Evolutionary conservation across 371 early-diverging fungal genomes (phyloP).

Genomic region (Apophysomyces sp.): DNA sequence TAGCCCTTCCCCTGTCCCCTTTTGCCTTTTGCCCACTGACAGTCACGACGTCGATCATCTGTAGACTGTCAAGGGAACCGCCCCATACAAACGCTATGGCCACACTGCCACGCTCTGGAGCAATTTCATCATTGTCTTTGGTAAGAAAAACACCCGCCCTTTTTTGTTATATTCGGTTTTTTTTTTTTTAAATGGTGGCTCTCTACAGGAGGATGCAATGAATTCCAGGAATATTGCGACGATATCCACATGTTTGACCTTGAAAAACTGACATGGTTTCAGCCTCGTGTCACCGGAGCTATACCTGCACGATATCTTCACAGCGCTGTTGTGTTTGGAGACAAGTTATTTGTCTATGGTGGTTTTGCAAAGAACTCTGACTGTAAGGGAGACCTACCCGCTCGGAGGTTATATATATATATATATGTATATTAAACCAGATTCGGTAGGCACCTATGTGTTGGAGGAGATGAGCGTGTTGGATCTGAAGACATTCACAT

Average conservation of each 20-base stretch:
- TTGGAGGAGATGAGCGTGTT: constrained; percentile 57
- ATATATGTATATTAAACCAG: neutral
- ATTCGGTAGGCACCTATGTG: constrained; percentile 52
- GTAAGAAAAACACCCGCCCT: constrained; percentile 23
- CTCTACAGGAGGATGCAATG: constrained; percentile 59
- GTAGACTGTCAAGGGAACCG: constrained; percentile 46
- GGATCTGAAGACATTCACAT: constrained; percentile 57
- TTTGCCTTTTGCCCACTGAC: constrained; percentile 6
- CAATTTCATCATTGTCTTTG: constrained; percentile 58
- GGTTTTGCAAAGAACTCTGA: constrained; percentile 64
- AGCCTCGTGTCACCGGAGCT: constrained; percentile 56
- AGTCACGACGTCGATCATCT: constrained; percentile 8
- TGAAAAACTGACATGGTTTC: constrained; percentile 56
- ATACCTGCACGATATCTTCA: constrained; percentile 56
- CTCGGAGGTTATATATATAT: too few species aligned
- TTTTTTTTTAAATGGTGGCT: neutral
- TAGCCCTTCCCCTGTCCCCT: neutral
- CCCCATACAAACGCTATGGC: constrained; percentile 62
- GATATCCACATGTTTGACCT: constrained; percentile 66
- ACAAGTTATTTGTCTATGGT: constrained; percentile 67
- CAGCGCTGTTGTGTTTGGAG: constrained; percentile 59
- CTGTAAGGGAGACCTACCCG: constrained; percentile 39
- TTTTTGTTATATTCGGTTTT: neutral
- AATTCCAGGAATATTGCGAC: constrained; percentile 56
- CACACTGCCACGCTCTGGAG: constrained; percentile 62